Base-by-base conservation (phyloP, 345 rosid genomes). In the Salix koriyanagi region DNA sequence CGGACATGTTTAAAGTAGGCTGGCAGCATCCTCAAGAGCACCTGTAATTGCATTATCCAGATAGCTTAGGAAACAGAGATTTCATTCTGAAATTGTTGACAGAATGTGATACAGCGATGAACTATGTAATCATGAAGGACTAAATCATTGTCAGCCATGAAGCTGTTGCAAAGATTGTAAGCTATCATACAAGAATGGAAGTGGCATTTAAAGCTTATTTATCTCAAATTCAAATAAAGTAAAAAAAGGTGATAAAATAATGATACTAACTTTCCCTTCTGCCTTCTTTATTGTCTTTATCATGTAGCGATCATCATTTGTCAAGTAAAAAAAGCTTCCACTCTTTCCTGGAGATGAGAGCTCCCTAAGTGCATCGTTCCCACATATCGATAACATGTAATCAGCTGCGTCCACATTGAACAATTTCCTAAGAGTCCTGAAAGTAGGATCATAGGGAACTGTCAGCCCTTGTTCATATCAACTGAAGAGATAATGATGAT, bases 331-430 rank as follows among this genome's bases (percentile, higher is more conserved):
- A 76, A 94, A 96, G 76, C 97, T 92, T 76, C 98, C 98, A 82
- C 99, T 96, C 85, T 96, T 96, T 48, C 99, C 98, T 6, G 99
- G 98, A 52, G 98, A 96, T 41, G 98, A 94, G 65, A 96, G 94
- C 87, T 96, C 99, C 71, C 99, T 88, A 72, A 96, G 96, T 1
- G 97, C 99, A 71, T 94, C 96, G 65, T 94, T 88, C 41, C 98
- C 98, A 74, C 99, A 96, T 69, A 96, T 89, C 7, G 97, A 96
- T 67, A 96, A 28, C 99, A 96, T 94, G 83, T 96, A 96, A 86
- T 96, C 99, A 37, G 98, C 98, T 73, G 98, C 92, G 65, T 96
- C 98, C 78, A 96, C 92, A 69, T 81, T 84, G 85, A 96, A 96
- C 77, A 96, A 84, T 81, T 92, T 92, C 89, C 98, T 85, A 34